Base-by-base conservation (phyloP, 495 filamentous ascomycete species). In the Tetracladium setigerum region DNA sequence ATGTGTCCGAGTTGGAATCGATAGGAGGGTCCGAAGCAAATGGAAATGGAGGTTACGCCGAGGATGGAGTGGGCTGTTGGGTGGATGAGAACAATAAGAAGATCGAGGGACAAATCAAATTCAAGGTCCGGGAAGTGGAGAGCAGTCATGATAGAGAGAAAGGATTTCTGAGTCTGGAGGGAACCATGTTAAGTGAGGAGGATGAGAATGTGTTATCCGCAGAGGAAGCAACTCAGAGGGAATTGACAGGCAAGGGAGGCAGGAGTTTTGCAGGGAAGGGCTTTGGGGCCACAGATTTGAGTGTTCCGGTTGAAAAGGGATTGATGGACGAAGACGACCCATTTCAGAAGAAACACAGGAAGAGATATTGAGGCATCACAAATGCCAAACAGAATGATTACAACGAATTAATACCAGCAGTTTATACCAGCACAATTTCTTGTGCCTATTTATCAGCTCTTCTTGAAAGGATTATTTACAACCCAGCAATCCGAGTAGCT, bases 161-260 rank as follows among this genome's bases (percentile, higher is more conserved):
- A 44, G 74, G 79, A 0, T 82, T 85, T 57, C 52, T 86, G 53
- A 81, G 74, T 48, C 82, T 89, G 43, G 79, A 84, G 56, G 84
- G 83, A 5, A 85, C 81, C 16, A 74, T 88, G 68, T 65, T 87
- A 10, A 54, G 60, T 32, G 62, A 56, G 9, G 62, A 64, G 16
- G 63, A 43, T 14, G 54, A 58, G 35, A 41, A 54, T 15, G 24
- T 50, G 30, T 35, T 62, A 34, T 27, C 22, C 3, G 7, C 22
- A 27, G 22, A 27, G 13, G 13, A 43, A 9, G 31, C 43, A 30
- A 49, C 39, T 13, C 61, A 59, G 41, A 55, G 30, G 18, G 52
- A 9, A 43, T 42, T 5, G 46, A 38, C 4, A 44, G 35, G 30
- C 57, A 63, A 38, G 54, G 60, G n/a, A 53, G 51, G 54, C 6